phyloP scores from a whole-genome alignment of 2,329 filamentous ascomycete genomes.

The Lachnellula arida region DNA sequence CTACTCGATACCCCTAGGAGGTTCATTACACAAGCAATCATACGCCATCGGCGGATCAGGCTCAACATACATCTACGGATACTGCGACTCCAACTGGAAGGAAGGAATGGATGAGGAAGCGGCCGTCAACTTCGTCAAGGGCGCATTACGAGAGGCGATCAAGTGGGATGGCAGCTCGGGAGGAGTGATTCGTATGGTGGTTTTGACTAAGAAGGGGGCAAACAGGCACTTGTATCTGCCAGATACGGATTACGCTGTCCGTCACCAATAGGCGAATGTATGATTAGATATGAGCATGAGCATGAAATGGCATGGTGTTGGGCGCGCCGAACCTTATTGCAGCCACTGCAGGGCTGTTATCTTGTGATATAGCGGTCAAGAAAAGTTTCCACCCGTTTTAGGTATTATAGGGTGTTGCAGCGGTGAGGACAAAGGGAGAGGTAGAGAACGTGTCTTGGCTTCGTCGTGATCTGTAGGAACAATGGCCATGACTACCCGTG shows the following conservation, averaged over 20 bases:
- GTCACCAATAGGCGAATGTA: conserved; percentile 49
- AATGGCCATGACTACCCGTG: no score
- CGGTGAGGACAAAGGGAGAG: conserved; percentile 11
- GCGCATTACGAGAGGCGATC: conserved; percentile 86
- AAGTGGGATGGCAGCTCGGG: conserved; percentile 99
- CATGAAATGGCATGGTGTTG: conserved; percentile 29
- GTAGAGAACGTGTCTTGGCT: no score
- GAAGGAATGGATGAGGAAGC: conserved; percentile 92
- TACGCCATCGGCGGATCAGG: conserved; percentile 96
- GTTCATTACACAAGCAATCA: conserved; percentile 93
- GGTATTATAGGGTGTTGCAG: conserved; percentile 6
- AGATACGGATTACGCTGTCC: conserved; percentile 69
- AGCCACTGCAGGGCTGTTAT: conserved; percentile 8
- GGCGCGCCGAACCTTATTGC: conserved; percentile 5
- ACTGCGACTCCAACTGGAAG: conserved; percentile 93
- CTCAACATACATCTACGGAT: conserved; percentile 99
- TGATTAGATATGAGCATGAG: conserved; percentile 24
- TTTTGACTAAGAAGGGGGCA: conserved; percentile 83
- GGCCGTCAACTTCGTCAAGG: conserved; percentile 89
- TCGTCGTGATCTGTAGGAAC: no score
- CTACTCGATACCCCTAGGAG: conserved; percentile 93
- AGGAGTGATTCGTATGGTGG: conserved; percentile 96
- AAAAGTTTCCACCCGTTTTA: neutral
- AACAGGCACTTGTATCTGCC: conserved; percentile 94
- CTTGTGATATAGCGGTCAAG: conserved; percentile 12